Conservation (phyloP, 495 filamentous ascomycete genomes). For the Penicillium taxi region DNA sequence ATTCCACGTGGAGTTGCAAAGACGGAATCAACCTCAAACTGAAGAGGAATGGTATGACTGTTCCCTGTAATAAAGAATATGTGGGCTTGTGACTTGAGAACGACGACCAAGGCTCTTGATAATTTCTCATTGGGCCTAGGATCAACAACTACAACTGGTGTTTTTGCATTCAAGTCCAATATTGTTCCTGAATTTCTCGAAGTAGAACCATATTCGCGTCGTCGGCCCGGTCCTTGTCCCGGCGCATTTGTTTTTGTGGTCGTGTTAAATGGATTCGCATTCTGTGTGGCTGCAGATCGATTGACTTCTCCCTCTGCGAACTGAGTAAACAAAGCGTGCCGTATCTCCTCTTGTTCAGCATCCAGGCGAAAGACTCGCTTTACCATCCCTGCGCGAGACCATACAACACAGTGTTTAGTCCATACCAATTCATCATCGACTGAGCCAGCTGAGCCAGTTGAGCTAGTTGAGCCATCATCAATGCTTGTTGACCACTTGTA, state of each 20-base stretch:
- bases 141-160: slow-evolving; percentile 10
- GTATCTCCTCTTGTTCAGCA: slow-evolving; percentile 73
- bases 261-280: slow-evolving; percentile 1
- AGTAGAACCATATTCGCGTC: slow-evolving; percentile 10
- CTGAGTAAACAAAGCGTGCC: slow-evolving; percentile 73
- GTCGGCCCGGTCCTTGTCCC: slow-evolving; percentile 9
- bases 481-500: slow-evolving; percentile 64
- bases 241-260: slow-evolving; percentile 9
- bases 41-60: slow-evolving; percentile 84
- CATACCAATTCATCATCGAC: slow-evolving; percentile 79
- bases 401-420: slow-evolving; percentile 77
- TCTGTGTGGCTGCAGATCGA: slow-evolving; percentile 6
- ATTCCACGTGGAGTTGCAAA: slow-evolving; percentile 75
- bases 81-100: slow-evolving; percentile 88
- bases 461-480: too few species aligned
- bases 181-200: slow-evolving; percentile 11
- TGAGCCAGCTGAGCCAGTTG: slow-evolving; percentile 30
- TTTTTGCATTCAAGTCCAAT: slow-evolving; percentile 18
- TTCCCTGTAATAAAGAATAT: slow-evolving; percentile 84
- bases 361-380: slow-evolving; percentile 83
- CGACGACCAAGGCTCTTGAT: slow-evolving; percentile 73
- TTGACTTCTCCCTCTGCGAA: slow-evolving; percentile 52
- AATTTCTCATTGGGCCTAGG: slow-evolving; percentile 12
- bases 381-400: slow-evolving; percentile 80
- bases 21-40: slow-evolving; percentile 85